phyloP scores from a whole-genome alignment of 768 basidiomycete genomes.

The Hydnomerulius pinastri region DNA sequence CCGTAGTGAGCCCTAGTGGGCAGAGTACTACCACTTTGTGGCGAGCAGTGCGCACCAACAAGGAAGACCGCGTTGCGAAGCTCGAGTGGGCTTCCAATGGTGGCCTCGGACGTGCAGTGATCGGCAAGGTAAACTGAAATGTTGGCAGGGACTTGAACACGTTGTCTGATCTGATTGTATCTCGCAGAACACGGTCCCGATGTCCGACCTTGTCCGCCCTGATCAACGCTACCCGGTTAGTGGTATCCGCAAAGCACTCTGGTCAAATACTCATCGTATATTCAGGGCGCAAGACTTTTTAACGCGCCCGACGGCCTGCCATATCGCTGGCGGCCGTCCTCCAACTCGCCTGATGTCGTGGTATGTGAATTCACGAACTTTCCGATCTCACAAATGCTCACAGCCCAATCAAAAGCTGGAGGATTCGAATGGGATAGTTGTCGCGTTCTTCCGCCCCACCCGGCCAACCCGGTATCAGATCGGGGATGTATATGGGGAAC shows the following conservation, averaged over 20 bases:
- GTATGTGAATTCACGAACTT: slow-evolving; percentile 40
- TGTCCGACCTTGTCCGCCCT: slow-evolving; percentile 79
- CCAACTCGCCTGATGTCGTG: slow-evolving; percentile 56
- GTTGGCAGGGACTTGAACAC: slow-evolving; percentile 13
- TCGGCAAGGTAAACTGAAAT: slow-evolving; percentile 66
- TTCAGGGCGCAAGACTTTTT: slow-evolving; percentile 66
- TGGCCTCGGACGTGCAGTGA: slow-evolving; percentile 80
- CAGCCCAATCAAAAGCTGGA: slow-evolving; percentile 54
- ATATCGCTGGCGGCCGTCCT: slow-evolving; percentile 80
- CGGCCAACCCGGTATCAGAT: slow-evolving; percentile 80
- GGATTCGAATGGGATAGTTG: slow-evolving; percentile 65
- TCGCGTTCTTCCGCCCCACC: slow-evolving; percentile 81
- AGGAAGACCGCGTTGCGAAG: slow-evolving; percentile 86
- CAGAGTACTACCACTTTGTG: slow-evolving; percentile 76
- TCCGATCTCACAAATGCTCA: slow-evolving; percentile 6
- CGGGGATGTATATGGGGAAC: slow-evolving; percentile 84
- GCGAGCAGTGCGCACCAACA: slow-evolving; percentile 80
- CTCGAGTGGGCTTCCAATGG: slow-evolving; percentile 86
- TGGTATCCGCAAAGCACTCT: slow-evolving; percentile 19
- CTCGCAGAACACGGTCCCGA: slow-evolving; percentile 69
- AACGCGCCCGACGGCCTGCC: slow-evolving; percentile 80
- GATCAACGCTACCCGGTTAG: slow-evolving; percentile 64
- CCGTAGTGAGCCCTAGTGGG: slow-evolving; percentile 60
- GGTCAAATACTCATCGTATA: slow-evolving; percentile 16
- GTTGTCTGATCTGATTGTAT: slow-evolving; percentile 28